A percentile compares a stretch with the other conserved stretches of the same genome.
Conservation (phyloP, 2,329 filamentous ascomycete genomes). For the Penicillium sp. region DNA sequence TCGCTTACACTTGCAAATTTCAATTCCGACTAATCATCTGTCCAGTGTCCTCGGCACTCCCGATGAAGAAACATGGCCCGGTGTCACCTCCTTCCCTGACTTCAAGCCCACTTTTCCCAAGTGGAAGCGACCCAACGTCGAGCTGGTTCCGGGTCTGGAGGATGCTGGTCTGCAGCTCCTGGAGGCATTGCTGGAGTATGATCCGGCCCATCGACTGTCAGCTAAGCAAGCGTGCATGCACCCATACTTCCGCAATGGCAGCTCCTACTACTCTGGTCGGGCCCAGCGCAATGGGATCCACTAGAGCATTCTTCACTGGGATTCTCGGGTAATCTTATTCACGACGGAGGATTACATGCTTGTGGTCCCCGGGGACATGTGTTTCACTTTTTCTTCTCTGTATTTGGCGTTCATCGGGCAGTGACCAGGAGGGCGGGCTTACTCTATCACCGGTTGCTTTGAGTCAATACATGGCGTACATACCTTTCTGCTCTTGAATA, state of each 20-base stretch:
- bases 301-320: conserved; percentile 23
- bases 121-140: conserved; percentile 67
- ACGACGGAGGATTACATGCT: conserved; percentile 6
- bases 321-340: conserved; percentile 19
- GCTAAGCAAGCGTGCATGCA: conserved; percentile 83
- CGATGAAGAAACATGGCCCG: conserved; percentile 75
- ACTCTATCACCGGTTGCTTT: conserved; percentile 28
- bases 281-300: conserved; percentile 34
- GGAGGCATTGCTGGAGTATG: conserved; percentile 71
- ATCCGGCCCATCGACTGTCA: conserved; percentile 78
- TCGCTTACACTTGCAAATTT: not conserved
- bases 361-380: conserved; percentile 8
- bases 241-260: conserved; percentile 65
- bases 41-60: conserved; percentile 74
- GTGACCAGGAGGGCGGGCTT: conserved; percentile 28
- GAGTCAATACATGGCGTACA: conserved; percentile 27
- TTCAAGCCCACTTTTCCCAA: conserved; percentile 91
- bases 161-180: conserved; percentile 50
- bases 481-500: conserved; percentile 18
- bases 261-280: conserved; percentile 45
- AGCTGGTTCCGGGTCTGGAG: conserved; percentile 68
- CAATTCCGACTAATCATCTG: conserved; percentile 4
- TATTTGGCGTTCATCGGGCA: conserved; percentile 31
- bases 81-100: conserved; percentile 89
- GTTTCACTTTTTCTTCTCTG: conserved; percentile 23